Percentiles rank a stretch among this genome's conserved stretches.
phyloP scores from a whole-genome alignment of 805 yeast genomes.

The Saccharomycopsis guyanensis region DNA sequence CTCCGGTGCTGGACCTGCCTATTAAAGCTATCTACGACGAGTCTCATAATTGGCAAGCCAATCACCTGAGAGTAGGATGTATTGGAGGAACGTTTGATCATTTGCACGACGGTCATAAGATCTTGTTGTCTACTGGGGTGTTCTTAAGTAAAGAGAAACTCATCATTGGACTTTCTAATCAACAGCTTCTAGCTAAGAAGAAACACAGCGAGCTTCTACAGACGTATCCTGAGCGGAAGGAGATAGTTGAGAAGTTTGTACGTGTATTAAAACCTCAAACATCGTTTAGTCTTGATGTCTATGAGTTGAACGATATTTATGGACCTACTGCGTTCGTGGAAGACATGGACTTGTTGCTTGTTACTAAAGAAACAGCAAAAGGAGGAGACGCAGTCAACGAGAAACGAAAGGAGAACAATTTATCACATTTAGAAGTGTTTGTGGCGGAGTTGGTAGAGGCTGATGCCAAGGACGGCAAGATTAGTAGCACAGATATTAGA shows the following conservation, averaged over 20 bases:
- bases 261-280: conserved; percentile 36
- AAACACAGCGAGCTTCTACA: conserved; percentile 62
- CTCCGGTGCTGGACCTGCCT: neutral
- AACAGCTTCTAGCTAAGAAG: conserved; percentile 63
- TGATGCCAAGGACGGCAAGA: conserved; percentile 50
- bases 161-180: conserved; percentile 81
- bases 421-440: conserved; percentile 42
- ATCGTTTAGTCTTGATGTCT: conserved; percentile 43
- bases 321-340: conserved; percentile 84
- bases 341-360: conserved; percentile 70
- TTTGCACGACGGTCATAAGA: conserved; percentile 90
- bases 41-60: conserved; percentile 15
- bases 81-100: conserved; percentile 98
- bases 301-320: conserved; percentile 73
- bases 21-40: neutral
- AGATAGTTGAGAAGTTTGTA: conserved; percentile 43
- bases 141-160: conserved; percentile 48
- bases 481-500: conserved; percentile 74
- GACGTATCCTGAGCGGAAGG: conserved; percentile 43
- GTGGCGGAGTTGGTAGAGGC: conserved; percentile 65
- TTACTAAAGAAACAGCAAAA: conserved; percentile 67
- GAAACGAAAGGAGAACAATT: conserved; percentile 48
- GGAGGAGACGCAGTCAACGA: conserved; percentile 75
- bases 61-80: conserved; percentile 38
- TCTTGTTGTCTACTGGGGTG: conserved; percentile 65